Base-by-base conservation (phyloP, 2,329 filamentous ascomycete genomes). In the Basipetospora chlamydospora region DNA sequence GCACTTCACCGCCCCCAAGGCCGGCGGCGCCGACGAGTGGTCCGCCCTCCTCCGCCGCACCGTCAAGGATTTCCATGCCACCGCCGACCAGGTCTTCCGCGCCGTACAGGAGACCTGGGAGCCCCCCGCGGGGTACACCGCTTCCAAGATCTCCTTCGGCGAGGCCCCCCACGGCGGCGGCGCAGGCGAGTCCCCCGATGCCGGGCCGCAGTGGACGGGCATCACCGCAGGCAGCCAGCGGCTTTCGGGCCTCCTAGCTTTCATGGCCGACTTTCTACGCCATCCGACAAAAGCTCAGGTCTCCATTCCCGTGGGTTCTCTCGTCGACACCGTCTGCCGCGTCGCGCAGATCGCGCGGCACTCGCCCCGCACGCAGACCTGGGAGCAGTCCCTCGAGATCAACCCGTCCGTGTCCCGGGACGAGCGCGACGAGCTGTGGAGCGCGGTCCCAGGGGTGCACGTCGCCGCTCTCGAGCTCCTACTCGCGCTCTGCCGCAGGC, bases 31-130 rank as follows among this genome's bases (percentile, higher is more conserved):
- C 16, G 78, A 83, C 16, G 85, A 93, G 55, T 95, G 87, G 87
- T 64, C 65, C 12, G 80, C 73, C 46, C 65, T 73, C 12, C 58
- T 87, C 31, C 67, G 69, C 32, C 60, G 62, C 6, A 64, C 78
- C 9, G 60, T 92, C 17, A 64, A 66, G 26, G 67, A 73, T 26
- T 67, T 77, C 12, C 86, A 95, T 48, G 56, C 60, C 17, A 80
- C 82, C 1, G 74, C 80, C 28, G 80, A 93, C 48, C 71, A 77
- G 43, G 66, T 92, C 1, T 81, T 94, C 49, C 75, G 87, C 33
- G 76, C 78, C 8, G 69, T 94, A 0, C 59, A 80, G 9, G 87
- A 95, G 52, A 79, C 83, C 28, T 90, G 85, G 80, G 75, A 87
- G 46, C 74, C 84, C 1, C 65, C 66, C 3, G 62, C 69, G 22